A percentile compares a stretch with the other conserved stretches of the same genome.
Conservation (phyloP, 1,284 basidiomycete species). For the Dichomitus squalens region DNA sequence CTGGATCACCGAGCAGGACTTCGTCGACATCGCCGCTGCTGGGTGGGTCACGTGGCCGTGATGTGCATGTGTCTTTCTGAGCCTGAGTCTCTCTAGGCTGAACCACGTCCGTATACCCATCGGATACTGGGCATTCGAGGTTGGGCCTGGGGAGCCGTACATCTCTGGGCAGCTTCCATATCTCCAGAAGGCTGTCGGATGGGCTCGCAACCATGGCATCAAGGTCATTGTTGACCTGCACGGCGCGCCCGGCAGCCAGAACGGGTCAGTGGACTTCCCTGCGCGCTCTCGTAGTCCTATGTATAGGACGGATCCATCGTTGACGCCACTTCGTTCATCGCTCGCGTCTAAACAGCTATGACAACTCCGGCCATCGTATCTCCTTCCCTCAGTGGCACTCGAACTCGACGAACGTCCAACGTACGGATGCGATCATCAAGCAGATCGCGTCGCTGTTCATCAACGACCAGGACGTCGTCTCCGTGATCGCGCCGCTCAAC, state of each 20-base stretch:
- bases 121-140: constrained; percentile 92
- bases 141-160: constrained; percentile 80
- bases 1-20: constrained; percentile 80
- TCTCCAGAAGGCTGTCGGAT: constrained; percentile 71
- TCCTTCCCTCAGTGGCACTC: constrained; percentile 72
- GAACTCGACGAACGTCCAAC: constrained; percentile 63
- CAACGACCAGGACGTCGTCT: constrained; percentile 56
- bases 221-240: constrained; percentile 87
- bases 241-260: constrained; percentile 85
- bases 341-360: constrained; percentile 53
- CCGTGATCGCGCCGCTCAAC: constrained; percentile 76
- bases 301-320: not conserved
- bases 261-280: constrained; percentile 51
- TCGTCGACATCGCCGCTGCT: constrained; percentile 71
- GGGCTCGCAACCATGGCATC: constrained; percentile 77
- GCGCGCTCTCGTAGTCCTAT: not conserved
- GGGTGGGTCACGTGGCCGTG: constrained; percentile 49
- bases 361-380: constrained; percentile 82
- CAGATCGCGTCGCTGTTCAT: constrained; percentile 64
- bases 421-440: constrained; percentile 73
- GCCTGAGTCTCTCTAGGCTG: constrained; percentile 45
- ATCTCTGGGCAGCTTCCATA: constrained; percentile 81
- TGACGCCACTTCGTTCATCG: not conserved
- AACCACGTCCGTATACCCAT: constrained; percentile 90
- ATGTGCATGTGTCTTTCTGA: constrained; percentile 7